Conservation (phyloP, 352 stramenopile genomes). For the Globisporangium abappressorium region DNA sequence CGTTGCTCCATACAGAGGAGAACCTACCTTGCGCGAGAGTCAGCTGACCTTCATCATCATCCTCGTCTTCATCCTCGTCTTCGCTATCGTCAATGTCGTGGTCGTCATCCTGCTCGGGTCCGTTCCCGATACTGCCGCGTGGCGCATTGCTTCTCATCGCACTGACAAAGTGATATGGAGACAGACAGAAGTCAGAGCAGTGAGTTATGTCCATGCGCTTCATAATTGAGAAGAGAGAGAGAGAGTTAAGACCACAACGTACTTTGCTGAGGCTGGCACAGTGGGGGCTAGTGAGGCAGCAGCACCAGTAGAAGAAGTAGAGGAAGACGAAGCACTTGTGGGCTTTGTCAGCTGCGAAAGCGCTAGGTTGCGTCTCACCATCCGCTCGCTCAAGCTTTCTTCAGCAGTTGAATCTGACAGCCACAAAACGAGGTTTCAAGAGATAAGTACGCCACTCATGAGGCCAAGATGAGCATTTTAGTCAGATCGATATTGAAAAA, state of each 20-base stretch:
- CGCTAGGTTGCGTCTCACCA: constrained; percentile 52
- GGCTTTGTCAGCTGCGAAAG: constrained; percentile 56
- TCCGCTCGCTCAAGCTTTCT: constrained; percentile 29
- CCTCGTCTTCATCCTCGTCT: constrained; percentile 42
- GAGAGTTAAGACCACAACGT: not conserved
- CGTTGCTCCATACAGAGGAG: not conserved
- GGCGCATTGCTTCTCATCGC: not conserved
- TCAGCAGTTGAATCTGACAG: constrained; percentile 1
- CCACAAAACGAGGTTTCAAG: not conserved
- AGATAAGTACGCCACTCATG: too few relatives aligned
- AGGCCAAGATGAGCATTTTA: too few relatives aligned
- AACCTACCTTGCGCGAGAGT: constrained; percentile 58
- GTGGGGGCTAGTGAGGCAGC: constrained; percentile 1
- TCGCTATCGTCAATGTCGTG: constrained; percentile 22
- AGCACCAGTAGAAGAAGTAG: not conserved
- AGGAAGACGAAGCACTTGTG: not conserved
- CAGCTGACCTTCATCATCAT: constrained; percentile 52
- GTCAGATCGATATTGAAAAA: too few relatives aligned
- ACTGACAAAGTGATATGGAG: not conserved
- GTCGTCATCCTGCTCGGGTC: constrained; percentile 19
- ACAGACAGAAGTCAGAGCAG: not conserved
- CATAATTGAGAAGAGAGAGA: not conserved
- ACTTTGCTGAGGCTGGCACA: constrained; percentile 1
- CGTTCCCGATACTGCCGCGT: not conserved
- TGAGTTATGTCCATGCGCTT: not conserved